Conservation (phyloP, 2,329 filamentous ascomycete species). For the Eutypella sp. region DNA sequence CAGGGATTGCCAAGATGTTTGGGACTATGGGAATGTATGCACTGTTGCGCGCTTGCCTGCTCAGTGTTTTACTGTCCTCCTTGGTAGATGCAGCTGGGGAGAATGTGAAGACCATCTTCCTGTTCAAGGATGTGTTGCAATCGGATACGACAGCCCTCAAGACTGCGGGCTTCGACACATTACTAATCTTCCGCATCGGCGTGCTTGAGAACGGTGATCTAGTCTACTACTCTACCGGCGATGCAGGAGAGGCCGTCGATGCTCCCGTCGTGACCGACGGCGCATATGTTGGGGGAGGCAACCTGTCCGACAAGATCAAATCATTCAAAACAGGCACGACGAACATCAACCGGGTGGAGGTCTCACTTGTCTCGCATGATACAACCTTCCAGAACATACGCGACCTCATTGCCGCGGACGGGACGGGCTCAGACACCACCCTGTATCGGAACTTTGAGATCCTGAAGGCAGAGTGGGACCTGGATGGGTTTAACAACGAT, state of each 20-base stretch:
- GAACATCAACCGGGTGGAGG: conserved; percentile 27
- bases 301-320: conserved; percentile 37
- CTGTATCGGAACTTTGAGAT: conserved; percentile 29
- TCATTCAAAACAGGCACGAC: conserved; percentile 29
- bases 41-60: no score
- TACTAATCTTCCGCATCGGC: conserved; percentile 10
- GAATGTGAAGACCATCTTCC: conserved; percentile 1
- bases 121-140: conserved; percentile 16
- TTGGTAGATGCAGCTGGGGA: no score
- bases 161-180: conserved; percentile 8
- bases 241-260: conserved; percentile 6
- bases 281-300: conserved; percentile 8
- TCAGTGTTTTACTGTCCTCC: no score
- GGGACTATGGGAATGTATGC: no score
- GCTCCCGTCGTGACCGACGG: conserved; percentile 3
- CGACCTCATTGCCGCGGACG: conserved; percentile 24
- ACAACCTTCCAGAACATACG: conserved; percentile 22
- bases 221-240: conserved; percentile 10
- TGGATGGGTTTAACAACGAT: conserved; percentile 36
- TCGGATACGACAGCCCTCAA: conserved; percentile 9
- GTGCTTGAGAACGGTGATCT: conserved; percentile 7
- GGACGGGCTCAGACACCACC: conserved; percentile 19
- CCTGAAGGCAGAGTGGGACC: conserved; percentile 29
- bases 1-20: no score
- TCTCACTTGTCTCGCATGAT: conserved; percentile 29